Percentiles rank a stretch among this genome's conserved stretches.
phyloP scores from a whole-genome alignment of 768 basidiomycete species.

The Leccinum rimulosum region DNA sequence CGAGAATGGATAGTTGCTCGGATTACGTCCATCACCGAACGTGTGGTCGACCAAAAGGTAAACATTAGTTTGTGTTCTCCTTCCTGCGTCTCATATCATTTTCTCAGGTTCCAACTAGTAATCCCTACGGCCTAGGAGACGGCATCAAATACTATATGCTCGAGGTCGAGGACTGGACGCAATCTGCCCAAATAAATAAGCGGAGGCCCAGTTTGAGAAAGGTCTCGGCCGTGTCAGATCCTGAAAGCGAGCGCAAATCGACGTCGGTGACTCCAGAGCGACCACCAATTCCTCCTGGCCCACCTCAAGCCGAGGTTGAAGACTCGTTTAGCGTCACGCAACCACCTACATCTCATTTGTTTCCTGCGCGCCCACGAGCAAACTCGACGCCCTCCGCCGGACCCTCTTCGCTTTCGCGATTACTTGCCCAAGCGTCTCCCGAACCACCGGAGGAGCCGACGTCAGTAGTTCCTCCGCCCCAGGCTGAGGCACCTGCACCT shows the following conservation, averaged over 20 bases:
- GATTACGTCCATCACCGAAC: slow-evolving; percentile 84
- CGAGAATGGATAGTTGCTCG: slow-evolving; percentile 95
- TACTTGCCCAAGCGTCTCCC: slow-evolving; percentile 69
- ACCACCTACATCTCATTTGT: slow-evolving; percentile 65
- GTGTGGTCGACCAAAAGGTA: slow-evolving; percentile 79
- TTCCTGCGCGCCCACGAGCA: slow-evolving; percentile 59
- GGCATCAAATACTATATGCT: slow-evolving; percentile 93
- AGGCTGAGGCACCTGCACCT: slow-evolving; percentile 34
- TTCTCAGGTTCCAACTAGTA: slow-evolving; percentile 70
- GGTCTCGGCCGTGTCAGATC: slow-evolving; percentile 35
- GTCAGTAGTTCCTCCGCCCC: slow-evolving; percentile 28
- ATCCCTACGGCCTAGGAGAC: slow-evolving; percentile 86
- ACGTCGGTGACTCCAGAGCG: slow-evolving; percentile 9
- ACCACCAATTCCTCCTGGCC: slow-evolving; percentile 45
- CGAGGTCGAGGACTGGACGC: slow-evolving; percentile 92
- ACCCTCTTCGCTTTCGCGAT: slow-evolving; percentile 75
- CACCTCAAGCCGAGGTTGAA: slow-evolving; percentile 69
- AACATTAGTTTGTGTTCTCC: not conserved
- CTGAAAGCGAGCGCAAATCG: slow-evolving; percentile 39
- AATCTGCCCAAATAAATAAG: slow-evolving; percentile 60
- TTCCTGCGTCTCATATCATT: slow-evolving; percentile 2
- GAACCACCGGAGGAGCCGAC: slow-evolving; percentile 33
- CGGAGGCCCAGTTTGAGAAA: slow-evolving; percentile 55
- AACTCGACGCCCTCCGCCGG: slow-evolving; percentile 69
- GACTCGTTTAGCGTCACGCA: slow-evolving; percentile 65